Base-by-base conservation (phyloP, 2,329 filamentous ascomycete genomes). In the Rutstroemia sp. region DNA sequence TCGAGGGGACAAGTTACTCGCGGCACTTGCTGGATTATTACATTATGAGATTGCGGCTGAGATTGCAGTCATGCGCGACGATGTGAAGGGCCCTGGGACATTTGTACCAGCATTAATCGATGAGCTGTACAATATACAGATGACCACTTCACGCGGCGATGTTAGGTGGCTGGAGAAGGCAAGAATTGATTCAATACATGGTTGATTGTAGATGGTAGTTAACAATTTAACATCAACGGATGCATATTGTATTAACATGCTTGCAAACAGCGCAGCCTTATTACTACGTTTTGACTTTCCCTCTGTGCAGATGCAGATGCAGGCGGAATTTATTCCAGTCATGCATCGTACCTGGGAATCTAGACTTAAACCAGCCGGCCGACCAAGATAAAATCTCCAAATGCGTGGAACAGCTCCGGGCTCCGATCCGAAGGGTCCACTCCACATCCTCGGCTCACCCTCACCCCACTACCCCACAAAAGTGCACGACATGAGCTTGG, bases 91-190 rank as follows among this genome's bases (percentile, higher is more conserved):
- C 0, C 91, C 92, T 0, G 92, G 92, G 0, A 89, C 84, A 0
- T 96, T 96, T 74, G 84, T 95, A 12, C 87, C 90, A 0, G 86
- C 86, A 0, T 92, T 96, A 66, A 73, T 96, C 44, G 92, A 97
- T 64, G 87, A 82, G 71, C 65, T 86, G 60, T 78, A 77, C 63
- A 68, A 69, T 23, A 65, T 83, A 17, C 71, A 81, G 54, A 73
- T 73, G 61, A 74, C 75, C 34, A 79, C 80, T 3, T 72, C 70
- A 0, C 66, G 68, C 5, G 78, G 76, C 0, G 73, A 83, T 58
- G 50, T 74, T 7, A 62, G 61, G 6, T 87, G 83, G 83, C 67
- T 82, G 55, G 67, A 71, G 50, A 72, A 69, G 53, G 80, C 78
- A 2, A 81, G 75, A 65, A 70, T 85, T 17, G 67, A 75, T 57